These are phyloP conservation scores for Annona squamosa DNA, from an alignment of 164 flowering plant species.

Conservation along the genomic window DNA sequence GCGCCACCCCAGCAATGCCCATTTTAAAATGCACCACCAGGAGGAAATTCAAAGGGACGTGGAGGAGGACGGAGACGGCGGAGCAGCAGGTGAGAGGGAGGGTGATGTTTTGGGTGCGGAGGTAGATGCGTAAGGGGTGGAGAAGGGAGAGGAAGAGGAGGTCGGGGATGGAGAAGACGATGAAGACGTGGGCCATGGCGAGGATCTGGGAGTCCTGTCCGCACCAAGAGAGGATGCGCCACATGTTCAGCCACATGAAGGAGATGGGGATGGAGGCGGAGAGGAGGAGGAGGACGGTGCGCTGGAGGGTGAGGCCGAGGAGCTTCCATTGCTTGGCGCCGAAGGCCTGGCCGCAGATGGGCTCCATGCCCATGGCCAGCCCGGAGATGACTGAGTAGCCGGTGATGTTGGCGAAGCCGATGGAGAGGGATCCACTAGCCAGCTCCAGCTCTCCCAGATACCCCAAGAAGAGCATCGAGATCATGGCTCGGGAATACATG, in stretches of 20 bases:
- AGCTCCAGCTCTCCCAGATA: constrained; percentile 86
- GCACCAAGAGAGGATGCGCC: constrained; percentile 59
- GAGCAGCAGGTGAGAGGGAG: constrained; percentile 80
- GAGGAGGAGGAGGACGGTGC: constrained; percentile 78
- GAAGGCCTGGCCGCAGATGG: constrained; percentile 90
- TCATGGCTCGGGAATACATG: constrained; percentile 79
- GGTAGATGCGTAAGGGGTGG: constrained; percentile 79
- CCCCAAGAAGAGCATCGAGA: constrained; percentile 90
- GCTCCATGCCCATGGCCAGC: constrained; percentile 97
- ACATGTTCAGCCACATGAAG: constrained; percentile 85
- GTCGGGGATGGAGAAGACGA: constrained; percentile 79
- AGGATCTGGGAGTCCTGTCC: constrained; percentile 75
- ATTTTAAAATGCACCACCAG: constrained; percentile 60
- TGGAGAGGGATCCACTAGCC: constrained; percentile 85
- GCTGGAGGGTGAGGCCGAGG: constrained; percentile 65
- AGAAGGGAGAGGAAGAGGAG: constrained; percentile 80
- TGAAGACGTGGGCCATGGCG: constrained; percentile 56
- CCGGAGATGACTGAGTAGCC: constrained; percentile 94
- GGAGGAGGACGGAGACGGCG: constrained; percentile 68
- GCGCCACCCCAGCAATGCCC: constrained; percentile 85
- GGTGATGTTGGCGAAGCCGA: constrained; percentile 90
- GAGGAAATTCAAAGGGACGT: constrained; percentile 71
- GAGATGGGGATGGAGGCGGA: constrained; percentile 73
- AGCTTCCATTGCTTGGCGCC: constrained; percentile 77
- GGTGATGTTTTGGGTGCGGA: constrained; percentile 75